phyloP scores from a whole-genome alignment of 495 filamentous ascomycete genomes.

The Ramalina peruviana region DNA sequence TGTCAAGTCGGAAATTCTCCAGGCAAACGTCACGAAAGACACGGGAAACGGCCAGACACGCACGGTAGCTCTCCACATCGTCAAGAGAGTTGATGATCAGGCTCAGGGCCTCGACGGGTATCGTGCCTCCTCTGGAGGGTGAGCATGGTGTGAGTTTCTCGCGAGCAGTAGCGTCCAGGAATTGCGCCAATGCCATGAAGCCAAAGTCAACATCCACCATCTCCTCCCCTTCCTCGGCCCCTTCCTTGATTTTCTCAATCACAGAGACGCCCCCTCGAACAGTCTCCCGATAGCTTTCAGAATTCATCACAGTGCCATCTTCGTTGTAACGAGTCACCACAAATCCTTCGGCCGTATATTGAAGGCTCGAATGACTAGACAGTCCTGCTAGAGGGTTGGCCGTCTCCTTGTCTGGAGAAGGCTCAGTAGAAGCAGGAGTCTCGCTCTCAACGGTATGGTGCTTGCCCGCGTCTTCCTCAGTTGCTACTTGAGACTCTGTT shows the following conservation, averaged over 20 bases:
- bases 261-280: not conserved
- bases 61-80: not conserved
- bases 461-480: no score
- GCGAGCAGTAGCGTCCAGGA: not conserved
- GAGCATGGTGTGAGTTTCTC: not conserved
- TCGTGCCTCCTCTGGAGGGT: not conserved
- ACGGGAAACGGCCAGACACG: not conserved
- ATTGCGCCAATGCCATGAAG: not conserved
- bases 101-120: not conserved
- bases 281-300: not conserved
- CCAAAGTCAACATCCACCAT: not conserved
- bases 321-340: not conserved
- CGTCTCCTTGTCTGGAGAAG: no score
- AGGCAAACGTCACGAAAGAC: conserved; percentile 1
- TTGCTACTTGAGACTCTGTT: no score
- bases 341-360: not conserved
- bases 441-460: no score
- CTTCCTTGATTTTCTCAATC: not conserved
- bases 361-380: no score
- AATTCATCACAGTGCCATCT: not conserved
- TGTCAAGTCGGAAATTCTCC: not conserved
- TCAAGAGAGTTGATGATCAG: not conserved
- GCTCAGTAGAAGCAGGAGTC: no score
- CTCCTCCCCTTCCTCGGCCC: no score
- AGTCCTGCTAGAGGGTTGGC: no score